A percentile compares a stretch with the other conserved stretches of the same genome.
Conservation (phyloP, 73 alveolate genomes). For the Paramecium biaurelia region DNA sequence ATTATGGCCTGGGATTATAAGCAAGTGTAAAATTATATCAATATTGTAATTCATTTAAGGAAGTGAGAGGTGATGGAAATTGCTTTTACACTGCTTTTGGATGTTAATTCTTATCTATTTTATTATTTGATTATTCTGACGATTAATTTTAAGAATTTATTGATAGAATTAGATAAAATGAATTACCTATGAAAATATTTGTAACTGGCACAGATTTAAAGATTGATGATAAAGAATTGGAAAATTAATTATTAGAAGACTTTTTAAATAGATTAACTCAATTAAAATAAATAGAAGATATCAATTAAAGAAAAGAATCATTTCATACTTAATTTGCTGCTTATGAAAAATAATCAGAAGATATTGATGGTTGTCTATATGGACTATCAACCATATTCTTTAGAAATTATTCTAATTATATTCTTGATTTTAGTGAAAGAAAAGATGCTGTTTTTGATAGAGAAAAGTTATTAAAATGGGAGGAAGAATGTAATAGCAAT, state of each 20-base stretch:
- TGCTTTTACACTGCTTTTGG: not conserved
- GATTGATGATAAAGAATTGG: not conserved
- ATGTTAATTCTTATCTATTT: not conserved
- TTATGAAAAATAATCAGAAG: not conserved
- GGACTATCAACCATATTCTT: not conserved
- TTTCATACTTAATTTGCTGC: not conserved
- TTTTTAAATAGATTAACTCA: not conserved
- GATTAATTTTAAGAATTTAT: not conserved
- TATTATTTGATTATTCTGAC: not conserved
- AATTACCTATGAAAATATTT: not conserved
- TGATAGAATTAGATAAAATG: not conserved
- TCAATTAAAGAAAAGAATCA: not conserved
- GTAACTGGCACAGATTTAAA: not conserved
- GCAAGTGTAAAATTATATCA: not conserved
- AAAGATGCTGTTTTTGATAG: not conserved
- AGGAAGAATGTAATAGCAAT: not conserved
- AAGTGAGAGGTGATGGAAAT: conserved; percentile 9
- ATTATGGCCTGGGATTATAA: not conserved
- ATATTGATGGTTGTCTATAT: not conserved
- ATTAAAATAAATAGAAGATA: not conserved
- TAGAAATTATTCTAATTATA: not conserved
- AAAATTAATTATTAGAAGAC: not conserved
- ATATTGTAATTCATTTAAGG: not conserved
- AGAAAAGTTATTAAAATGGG: not conserved
- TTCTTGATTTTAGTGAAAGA: not conserved